phyloP scores from a whole-genome alignment of 495 filamentous ascomycete species.

The Aspergillus cristatus region DNA sequence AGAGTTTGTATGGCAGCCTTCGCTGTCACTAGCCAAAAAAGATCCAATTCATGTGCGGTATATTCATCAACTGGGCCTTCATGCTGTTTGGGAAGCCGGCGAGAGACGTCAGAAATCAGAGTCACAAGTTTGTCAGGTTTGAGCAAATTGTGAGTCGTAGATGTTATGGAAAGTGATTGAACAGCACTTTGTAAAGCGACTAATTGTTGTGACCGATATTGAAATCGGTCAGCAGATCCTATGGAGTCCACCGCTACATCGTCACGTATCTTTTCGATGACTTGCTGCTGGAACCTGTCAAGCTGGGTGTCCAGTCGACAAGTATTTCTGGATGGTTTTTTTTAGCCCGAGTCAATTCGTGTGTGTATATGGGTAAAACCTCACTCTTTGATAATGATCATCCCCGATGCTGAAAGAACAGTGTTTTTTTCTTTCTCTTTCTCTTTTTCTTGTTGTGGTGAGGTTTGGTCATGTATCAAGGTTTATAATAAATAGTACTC shows the following conservation, averaged over 20 bases:
- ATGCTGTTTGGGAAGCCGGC: conserved; percentile 17
- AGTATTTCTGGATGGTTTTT: conserved; percentile 52
- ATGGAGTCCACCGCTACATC: conserved; percentile 6
- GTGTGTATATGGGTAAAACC: too few species aligned
- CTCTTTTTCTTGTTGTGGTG: too few species aligned
- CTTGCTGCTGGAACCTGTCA: conserved; percentile 58
- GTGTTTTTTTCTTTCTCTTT: too few species aligned
- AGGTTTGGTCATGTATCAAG: too few species aligned
- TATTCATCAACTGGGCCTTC: conserved; percentile 8
- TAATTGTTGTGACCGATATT: conserved; percentile 12
- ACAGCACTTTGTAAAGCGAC: conserved; percentile 50
- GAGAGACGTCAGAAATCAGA: conserved; percentile 50
- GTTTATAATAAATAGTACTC: too few species aligned
- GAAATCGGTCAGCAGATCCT: conserved; percentile 14
- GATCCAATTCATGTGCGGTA: conserved; percentile 52
- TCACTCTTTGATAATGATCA: too few species aligned
- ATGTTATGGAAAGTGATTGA: conserved; percentile 57
- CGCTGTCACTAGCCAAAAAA: conserved; percentile 79
- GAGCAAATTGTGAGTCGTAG: conserved; percentile 46
- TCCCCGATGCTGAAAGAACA: too few species aligned
- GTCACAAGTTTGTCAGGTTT: conserved; percentile 41
- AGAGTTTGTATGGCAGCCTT: conserved; percentile 84
- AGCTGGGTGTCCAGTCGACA: conserved; percentile 69
- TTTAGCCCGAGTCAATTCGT: too few species aligned
- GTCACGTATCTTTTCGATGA: conserved; percentile 9